Evolutionary conservation across 2,329 filamentous ascomycete species (phyloP).

Genomic region (Allantophomopsis cytisporea): DNA sequence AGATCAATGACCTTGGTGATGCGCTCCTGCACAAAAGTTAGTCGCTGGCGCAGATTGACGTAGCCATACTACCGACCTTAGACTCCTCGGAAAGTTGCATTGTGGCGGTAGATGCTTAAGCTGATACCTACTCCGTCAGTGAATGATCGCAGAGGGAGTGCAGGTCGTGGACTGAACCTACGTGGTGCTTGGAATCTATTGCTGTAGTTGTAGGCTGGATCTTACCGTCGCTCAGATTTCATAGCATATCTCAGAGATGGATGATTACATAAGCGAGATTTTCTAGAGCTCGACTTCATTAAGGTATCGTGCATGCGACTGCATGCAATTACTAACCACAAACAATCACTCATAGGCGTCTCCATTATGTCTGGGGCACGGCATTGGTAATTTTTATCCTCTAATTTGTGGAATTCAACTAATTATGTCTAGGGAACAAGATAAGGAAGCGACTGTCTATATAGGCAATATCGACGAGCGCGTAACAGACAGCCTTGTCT

Average conservation of each 20-base stretch:
- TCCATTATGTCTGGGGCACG: slow-evolving; percentile 31
- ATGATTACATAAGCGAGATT: slow-evolving; percentile 6
- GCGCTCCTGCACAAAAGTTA: slow-evolving; percentile 58
- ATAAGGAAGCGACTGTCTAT: slow-evolving; percentile 96
- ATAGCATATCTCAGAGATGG: background rate
- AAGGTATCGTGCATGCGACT: too few relatives aligned
- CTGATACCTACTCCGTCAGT: slow-evolving; percentile 3
- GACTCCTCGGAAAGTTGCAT: slow-evolving; percentile 78
- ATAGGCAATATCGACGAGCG: slow-evolving; percentile 98
- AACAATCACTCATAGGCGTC: background rate
- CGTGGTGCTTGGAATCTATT: background rate
- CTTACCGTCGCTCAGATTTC: slow-evolving; percentile 7
- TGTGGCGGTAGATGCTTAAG: slow-evolving; percentile 6
- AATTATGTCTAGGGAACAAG: slow-evolving; percentile 60
- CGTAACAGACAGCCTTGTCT: slow-evolving; percentile 77
- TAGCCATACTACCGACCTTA: slow-evolving; percentile 47
- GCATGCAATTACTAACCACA: too few relatives aligned
- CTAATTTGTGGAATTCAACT: slow-evolving; percentile 8
- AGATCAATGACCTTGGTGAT: slow-evolving; percentile 94
- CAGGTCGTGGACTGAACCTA: background rate
- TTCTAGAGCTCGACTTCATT: slow-evolving; percentile 1
- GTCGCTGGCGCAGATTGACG: slow-evolving; percentile 2
- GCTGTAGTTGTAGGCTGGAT: slow-evolving; percentile 1
- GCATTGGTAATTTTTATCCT: slow-evolving; percentile 49
- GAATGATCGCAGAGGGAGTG: slow-evolving; percentile 4